phyloP scores from a whole-genome alignment of 73 alveolate species.

The Paramecium sonneborni region DNA sequence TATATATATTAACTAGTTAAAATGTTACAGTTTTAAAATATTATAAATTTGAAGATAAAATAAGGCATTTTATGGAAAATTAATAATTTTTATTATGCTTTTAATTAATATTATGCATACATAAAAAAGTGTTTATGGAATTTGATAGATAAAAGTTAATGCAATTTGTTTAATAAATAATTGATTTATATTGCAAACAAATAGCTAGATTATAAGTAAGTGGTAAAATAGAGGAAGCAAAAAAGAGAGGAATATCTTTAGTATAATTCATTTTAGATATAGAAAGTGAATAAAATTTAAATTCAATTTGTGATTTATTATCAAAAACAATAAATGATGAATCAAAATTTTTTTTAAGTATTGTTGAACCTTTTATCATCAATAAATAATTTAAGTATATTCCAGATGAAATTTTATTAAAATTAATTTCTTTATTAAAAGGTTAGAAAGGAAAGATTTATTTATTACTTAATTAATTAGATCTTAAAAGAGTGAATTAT shows the following conservation, averaged over 20 bases:
- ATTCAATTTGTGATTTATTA: background rate
- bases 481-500: background rate
- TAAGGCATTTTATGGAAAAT: slow-evolving; percentile 31
- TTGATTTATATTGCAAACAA: background rate
- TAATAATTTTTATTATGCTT: background rate
- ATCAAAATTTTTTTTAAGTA: background rate
- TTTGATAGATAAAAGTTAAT: background rate
- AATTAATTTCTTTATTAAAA: background rate
- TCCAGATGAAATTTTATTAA: slow-evolving; percentile 3
- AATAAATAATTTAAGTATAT: background rate
- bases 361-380: background rate
- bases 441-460: background rate
- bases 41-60: slow-evolving; percentile 30
- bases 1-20: background rate
- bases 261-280: background rate
- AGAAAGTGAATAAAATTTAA: background rate
- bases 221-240: background rate
- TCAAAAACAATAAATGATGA: slow-evolving; percentile 16
- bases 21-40: slow-evolving; percentile 5
- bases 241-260: background rate
- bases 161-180: background rate
- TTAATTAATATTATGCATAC: slow-evolving; percentile 10
- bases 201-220: background rate
- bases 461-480: slow-evolving; percentile 23
- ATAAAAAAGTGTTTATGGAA: slow-evolving; percentile 22